Evolutionary conservation across 208 protist genomes (phyloP), one percentile per base, ranked within the genome.

Genomic region (Crithidia expoeki): DNA sequence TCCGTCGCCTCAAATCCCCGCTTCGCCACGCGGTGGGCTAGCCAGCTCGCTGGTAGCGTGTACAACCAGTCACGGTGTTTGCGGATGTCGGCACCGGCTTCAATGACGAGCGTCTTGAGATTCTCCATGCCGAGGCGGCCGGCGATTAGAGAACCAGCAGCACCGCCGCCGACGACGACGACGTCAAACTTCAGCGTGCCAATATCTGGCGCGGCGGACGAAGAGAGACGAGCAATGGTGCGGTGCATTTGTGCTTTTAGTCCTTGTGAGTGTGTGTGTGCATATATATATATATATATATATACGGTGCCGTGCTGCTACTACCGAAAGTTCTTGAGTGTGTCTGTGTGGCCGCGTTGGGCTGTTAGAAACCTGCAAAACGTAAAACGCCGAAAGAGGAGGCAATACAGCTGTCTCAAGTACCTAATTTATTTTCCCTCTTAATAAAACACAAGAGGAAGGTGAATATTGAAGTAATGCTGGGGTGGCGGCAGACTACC

Each of bases 71-170:
- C 74, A 1, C 76, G 86, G 36, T 62, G 51, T 62, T 79, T 60
- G 42, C 86, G 86, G 36, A 94, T 80, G 61, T 94, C 86, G 9
- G 38, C 55, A 44, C 90, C 90, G 34, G 84, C 81, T 76, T 95
- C 90, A 0, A 95, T 32, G 14, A 95, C 58, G 28, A 89, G 70
- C 23, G 83, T 90, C 21, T 74, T 75, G 2, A 89, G 16, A 67
- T 95, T 92, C 60, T 90, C 85, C 79, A 88, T 86, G 25, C 71
- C 86, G 32, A 95, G 85, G 0, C 86, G 74, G 19, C 85, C 86
- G 4, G 90, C 90, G 25, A 95, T 67, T 21, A 93, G 85, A 42
- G 83, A 92, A 19, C 90, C 90, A 28, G 81, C 65, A n/a, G 75
- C 40, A 34, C 90, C 90, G 19, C 84, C 80, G 23, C 90, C 90